Evolutionary conservation across 805 yeast species (phyloP), one percentile per base, ranked within the genome.

Genomic region (Yarrowia yakushimensis): DNA sequence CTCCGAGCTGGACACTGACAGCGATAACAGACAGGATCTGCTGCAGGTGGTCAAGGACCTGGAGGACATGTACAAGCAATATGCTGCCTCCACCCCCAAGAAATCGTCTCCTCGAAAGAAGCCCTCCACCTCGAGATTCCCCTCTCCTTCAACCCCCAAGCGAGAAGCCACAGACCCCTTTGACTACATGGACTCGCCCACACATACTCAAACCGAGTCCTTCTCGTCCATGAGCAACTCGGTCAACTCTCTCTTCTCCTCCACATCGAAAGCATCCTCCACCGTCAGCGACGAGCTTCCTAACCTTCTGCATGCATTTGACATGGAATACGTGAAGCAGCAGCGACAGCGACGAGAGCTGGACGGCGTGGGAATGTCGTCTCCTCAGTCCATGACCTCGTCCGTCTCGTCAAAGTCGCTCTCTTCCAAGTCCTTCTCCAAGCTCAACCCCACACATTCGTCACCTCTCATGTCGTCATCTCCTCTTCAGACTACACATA

Each of bases 251-350:
- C 62, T 45, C 9, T 59, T 45, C 18, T 43, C 62, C 13, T 63
- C 65, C 4, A 48, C 42, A 12, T 62, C 67, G 15, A 42, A 63
- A 18, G 42, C 55, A 34, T 39, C 60, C 17, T 48, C 68, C 20
- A 61, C 69, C 1, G 63, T 66, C 27, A 45, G 65, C 3, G 71
- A 69, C 2, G 71, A 69, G 36, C 62, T 69, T 23, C 70, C 70
- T 17, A 57, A 64, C 27, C 54, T 69, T 12, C 23, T 69, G 65
- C 62, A 64, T 30, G 72, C 70, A 10, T 69, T 69, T 50, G 69
- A 67, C 17, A 45, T 57, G 25, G 69, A 66, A 4, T 64, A 67
- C 39, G 57, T 57, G n/a, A 65, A 65, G 37, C 60, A 60, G 39
- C 63, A 52, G 22, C 37, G 45, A 15, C 50, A 45, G 31, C 36